Conservation (phyloP, 1,284 basidiomycete species). For the Exobasidium cylindrosporum region DNA sequence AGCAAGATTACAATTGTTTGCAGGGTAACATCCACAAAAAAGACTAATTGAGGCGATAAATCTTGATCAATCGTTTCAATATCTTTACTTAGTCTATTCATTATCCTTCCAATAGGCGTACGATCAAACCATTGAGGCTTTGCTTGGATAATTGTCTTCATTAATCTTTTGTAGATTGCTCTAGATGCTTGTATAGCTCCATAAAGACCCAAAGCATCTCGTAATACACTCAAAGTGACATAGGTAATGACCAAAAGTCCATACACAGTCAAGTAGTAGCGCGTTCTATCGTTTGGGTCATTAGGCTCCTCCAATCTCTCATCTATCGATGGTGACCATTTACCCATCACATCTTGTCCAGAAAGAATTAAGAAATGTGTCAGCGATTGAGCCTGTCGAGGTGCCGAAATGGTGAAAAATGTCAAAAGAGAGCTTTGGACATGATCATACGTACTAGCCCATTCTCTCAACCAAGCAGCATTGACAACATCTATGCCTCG, state of each 20-base stretch:
- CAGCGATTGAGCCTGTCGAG: neutral
- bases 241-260: constrained; percentile 33
- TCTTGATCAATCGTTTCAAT: constrained; percentile 55
- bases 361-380: neutral
- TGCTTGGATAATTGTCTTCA: constrained; percentile 82
- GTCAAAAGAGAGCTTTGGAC: neutral
- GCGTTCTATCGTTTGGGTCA: constrained; percentile 21
- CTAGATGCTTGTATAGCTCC: constrained; percentile 46
- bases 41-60: constrained; percentile 27
- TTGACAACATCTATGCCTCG: constrained; percentile 40
- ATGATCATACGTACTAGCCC: constrained; percentile 43
- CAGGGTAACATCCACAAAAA: constrained; percentile 29
- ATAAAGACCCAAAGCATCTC: constrained; percentile 39
- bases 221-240: constrained; percentile 37
- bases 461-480: constrained; percentile 50
- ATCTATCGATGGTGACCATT: neutral
- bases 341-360: neutral
- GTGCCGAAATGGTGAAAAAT: neutral
- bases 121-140: constrained; percentile 56
- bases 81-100: constrained; percentile 53
- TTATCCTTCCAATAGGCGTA: constrained; percentile 52
- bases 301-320: too few relatives aligned
- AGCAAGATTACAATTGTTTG: constrained; percentile 33
- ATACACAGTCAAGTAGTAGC: constrained; percentile 48
- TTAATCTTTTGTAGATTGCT: constrained; percentile 59